Evolutionary conservation across 768 basidiomycete genomes (phyloP), one percentile per base, ranked within the genome.

Genomic region (Boletus tomentosulus): DNA sequence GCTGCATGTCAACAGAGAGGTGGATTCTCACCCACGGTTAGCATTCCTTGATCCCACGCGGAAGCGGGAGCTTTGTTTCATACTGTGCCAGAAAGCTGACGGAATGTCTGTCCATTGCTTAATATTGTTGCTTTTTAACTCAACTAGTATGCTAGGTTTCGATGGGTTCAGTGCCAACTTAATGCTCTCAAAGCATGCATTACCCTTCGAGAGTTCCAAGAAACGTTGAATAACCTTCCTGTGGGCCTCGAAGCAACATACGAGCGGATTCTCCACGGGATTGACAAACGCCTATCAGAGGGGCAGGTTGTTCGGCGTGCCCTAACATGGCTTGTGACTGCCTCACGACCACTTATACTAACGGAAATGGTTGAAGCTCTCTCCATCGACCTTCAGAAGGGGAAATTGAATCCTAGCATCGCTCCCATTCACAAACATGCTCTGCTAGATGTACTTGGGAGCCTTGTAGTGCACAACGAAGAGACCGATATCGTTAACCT

Each of bases 131-230:
- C 13, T 27, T 3, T 8, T 25, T 11, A 19, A 38, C n/a, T 39
- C 10, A 28, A 2, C n/a, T 13, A 3, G 19, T 38, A 16, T 39
- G 24, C 27, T 19, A 47, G 51, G 46, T 53, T 53, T 15, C 45
- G 51, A 6, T 53, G 51, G 51, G 28, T 53, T 10, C 46, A 47
- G 24, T 53, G 51, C 27, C 47, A 48, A 35, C 28, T 54, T 8
- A 25, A 54, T 31, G 8, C 41, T 15, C 46, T 54, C 0, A 46
- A 39, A 19, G 9, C 9, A 48, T 53, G 52, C 15, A 6, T 12
- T 5, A 46, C 46, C 38, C 12, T 6, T 10, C 35, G 3, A 19
- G 22, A 53, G 28, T 41, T 53, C 12, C 46, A 27, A 12, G 15
- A 35, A 39, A 15, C 41, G 8, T 30, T 53, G 13, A n/a, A 2